Base-by-base conservation (phyloP, 257 asterid genomes). In the Echium plantagineum region DNA sequence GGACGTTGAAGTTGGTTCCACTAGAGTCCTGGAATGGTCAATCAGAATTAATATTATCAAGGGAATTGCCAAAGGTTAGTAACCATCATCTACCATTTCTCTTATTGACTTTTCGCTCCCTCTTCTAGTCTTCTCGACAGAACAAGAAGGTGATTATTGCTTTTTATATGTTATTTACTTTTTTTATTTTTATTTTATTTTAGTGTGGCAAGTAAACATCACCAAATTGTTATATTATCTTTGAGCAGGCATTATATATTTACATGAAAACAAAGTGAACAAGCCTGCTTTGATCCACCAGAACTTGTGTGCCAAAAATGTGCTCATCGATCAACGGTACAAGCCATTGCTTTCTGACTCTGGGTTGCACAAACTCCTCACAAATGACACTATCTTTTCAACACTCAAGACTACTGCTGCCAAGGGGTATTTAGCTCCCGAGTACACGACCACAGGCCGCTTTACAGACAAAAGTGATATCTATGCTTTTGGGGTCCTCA, bases 381-480 rank as follows among this genome's bases (percentile, higher is more conserved):
- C 96, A 2, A 75, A 82, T 22, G 98, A 91, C 70, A 82, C 94
- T 0, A 72, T 91, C 28, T 91, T 80, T 80, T 85, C 98, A 5
- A 57, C 93, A 7, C 94, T 91, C 73, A 91, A 88, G 70, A 84
- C 89, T 67, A 84, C 95, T 35, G 95, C 96, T 6, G 96, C 94
- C 26, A 84, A 86, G 95, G 98, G 98, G 38, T 91, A 91, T 55
- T 77, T 91, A 15, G 95, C 98, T n/a, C 95, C 96, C 0, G 96
- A 88, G 47, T 91, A 88, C 79, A 75, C 84, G 0, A 85, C 70
- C 57, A 91, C 94, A 0, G 98, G 96, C 17, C 84, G 94, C 35
- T 91, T 91, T 76, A 91, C 98, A 0, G 83, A 91, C 75, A 85
- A 84, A 63, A 91, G 95, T 52, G 98, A 88, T 21, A 69, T 88